Conservation (phyloP, 169 alveolate species). For the Cryptosporidium parvum region DNA sequence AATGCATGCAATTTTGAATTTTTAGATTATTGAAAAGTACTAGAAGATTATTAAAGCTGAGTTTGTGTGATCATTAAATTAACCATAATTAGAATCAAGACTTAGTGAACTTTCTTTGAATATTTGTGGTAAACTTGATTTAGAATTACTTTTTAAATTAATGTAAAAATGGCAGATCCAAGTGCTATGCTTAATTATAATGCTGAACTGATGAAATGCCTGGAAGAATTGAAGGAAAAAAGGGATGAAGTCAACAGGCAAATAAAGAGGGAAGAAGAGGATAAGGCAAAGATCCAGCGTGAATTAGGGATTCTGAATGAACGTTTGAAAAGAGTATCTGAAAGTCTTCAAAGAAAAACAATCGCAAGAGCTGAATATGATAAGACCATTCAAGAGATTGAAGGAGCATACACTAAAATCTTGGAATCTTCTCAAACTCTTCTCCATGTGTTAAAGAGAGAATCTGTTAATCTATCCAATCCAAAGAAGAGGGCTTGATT, state of each 20-base stretch:
- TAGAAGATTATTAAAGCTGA: neutral
- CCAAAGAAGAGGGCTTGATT: slow-evolving; percentile 79
- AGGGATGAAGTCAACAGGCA: slow-evolving; percentile 89
- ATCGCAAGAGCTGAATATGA: slow-evolving; percentile 92
- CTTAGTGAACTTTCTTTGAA: neutral
- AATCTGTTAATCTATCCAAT: slow-evolving; percentile 84
- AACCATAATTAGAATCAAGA: neutral
- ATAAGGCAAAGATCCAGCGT: slow-evolving; percentile 87
- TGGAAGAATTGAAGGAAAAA: slow-evolving; percentile 90
- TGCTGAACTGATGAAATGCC: slow-evolving; percentile 89
- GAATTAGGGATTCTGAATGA: slow-evolving; percentile 85
- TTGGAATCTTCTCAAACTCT: slow-evolving; percentile 92
- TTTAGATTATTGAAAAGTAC: neutral
- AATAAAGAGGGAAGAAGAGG: slow-evolving; percentile 88
- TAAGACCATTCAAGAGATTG: slow-evolving; percentile 92
- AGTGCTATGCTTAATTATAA: slow-evolving; percentile 87
- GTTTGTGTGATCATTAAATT: neutral
- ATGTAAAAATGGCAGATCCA: slow-evolving; percentile 66
- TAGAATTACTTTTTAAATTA: slow-evolving; percentile 76
- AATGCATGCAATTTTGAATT: neutral
- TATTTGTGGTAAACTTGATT: neutral
- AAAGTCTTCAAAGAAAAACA: slow-evolving; percentile 87
- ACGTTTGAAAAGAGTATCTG: slow-evolving; percentile 86
- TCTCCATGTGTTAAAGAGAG: slow-evolving; percentile 91
- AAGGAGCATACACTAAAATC: slow-evolving; percentile 91